These are phyloP conservation scores for Dentipellis fragilis DNA, from an alignment of 768 basidiomycete species.

Conservation along the genomic window DNA sequence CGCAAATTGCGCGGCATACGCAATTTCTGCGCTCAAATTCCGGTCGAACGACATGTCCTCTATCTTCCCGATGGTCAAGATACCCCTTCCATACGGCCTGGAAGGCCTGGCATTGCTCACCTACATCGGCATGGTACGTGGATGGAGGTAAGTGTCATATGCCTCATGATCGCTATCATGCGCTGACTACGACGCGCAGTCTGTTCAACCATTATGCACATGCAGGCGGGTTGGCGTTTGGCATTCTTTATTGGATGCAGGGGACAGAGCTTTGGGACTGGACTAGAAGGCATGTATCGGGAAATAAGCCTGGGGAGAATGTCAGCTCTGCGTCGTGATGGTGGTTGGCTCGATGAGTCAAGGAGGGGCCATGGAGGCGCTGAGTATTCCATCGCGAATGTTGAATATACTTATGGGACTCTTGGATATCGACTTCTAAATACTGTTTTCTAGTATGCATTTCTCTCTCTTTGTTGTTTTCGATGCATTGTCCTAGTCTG, in stretches of 20 bases:
- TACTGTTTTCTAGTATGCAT: too few species aligned
- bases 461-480: too few species aligned
- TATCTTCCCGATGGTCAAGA: constrained; percentile 65
- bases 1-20: constrained; percentile 71
- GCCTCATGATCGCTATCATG: not conserved
- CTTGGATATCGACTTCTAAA: too few species aligned
- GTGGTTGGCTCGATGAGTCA: too few species aligned
- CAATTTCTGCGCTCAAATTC: constrained; percentile 69
- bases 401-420: too few species aligned
- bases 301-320: too few species aligned
- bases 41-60: constrained; percentile 70
- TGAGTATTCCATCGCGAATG: too few species aligned
- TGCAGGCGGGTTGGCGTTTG: constrained; percentile 81
- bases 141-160: constrained; percentile 62
- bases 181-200: constrained; percentile 26
- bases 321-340: too few species aligned
- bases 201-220: constrained; percentile 84
- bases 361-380: too few species aligned
- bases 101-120: constrained; percentile 62
- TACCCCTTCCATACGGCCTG: constrained; percentile 77
- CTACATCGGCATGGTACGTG: constrained; percentile 61
- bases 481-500: too few species aligned
- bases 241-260: constrained; percentile 58
- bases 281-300: too few species aligned
- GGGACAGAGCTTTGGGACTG: constrained; percentile 75